Base-by-base conservation (phyloP, 2,329 filamentous ascomycete species). In the Westerdykella ornata region DNA sequence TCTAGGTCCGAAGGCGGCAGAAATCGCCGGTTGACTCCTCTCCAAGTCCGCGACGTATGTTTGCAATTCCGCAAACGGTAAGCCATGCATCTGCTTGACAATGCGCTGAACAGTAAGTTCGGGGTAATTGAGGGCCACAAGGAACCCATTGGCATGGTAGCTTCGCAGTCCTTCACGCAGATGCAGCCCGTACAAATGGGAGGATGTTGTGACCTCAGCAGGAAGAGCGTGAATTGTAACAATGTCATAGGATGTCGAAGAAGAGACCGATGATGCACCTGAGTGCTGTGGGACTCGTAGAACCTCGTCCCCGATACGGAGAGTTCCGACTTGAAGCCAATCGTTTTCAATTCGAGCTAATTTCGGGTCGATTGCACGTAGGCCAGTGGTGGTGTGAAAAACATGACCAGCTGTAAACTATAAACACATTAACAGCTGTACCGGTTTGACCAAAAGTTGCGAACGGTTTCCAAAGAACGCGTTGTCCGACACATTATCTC, bases 361-460 rank as follows among this genome's bases (percentile, higher is more conserved):
- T 13, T 12, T 17, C 12, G 30, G 38, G 33, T 39, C 38, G 16
- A 39, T 14, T 33, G 38, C 38, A 34, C 38, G 33, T 17, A 34
- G 38, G 14, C 38, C 38, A 13, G 38, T 39, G 15, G 38, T 39
- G 26, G 38, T 39, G 26, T 34, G 29, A 18, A 39, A 39, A 20
- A 39, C 38, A 20, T 39, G 38, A 14, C 19, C n/a, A 12, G 28
- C 30, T 13, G 38, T 39, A 22, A 39, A 39, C 20, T 22, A 22
- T 22, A 22, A 22, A 22, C 20, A 22, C 20, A 22, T 22, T n/a
- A 38, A 38, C 20, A 22, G 20, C 20, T 22, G 20, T 22, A 22
- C 20, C 20, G 20, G 20, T 22, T 22, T 22, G 20, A 9, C 20
- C 20, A 22, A 22, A 22, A 22, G 20, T 22, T 22, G 20, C 20